Evolutionary conservation across 345 rosid genomes (phyloP), one percentile per base, ranked within the genome.

Genomic region (Heritiera fomes): DNA sequence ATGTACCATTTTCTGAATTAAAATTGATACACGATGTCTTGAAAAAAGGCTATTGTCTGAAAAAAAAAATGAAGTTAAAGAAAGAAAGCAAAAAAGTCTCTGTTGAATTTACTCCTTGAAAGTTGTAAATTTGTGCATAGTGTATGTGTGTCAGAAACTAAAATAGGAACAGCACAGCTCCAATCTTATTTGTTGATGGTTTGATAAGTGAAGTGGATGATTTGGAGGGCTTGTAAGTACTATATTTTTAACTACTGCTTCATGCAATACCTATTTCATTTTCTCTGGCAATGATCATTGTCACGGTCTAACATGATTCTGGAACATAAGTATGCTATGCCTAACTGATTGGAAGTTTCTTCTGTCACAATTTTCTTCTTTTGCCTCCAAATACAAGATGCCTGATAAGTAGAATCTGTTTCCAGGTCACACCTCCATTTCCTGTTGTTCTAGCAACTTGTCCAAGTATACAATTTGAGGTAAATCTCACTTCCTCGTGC

Each of bases 341-440:
- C 59, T 38, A 53, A n/a, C 66, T 63, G 71, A 3, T 9, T 7
- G 18, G 5, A 4, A 71, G 72, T 46, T 64, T 76, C 47, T 6
- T 73, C 32, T 55, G 43, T 47, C 55, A 28, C 67, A 62, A 5
- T 18, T 32, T 28, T 78, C 6, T 13, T 32, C 28, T 61, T 63
- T 52, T 73, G 60, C 65, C 43, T 76, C 47, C 55, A 50, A 8
- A 56, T 58, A 28, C 20, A 50, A 53, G 32, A 43, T 77, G 77
- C 62, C 84, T 86, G 53, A 82, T 81, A 41, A 14, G 18, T 76
- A 43, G 64, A 79, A 81, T 82, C 79, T 84, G 71, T 78, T 78
- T 90, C 71, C 79, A 92, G 98, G 98, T 92, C 67, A 90, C 97
- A 8, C 98, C 97, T 65, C 82, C 91, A 61, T 92, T 87, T 81